phyloP scores from a whole-genome alignment of 2,329 filamentous ascomycete genomes.

The Aspergillus piperis region DNA sequence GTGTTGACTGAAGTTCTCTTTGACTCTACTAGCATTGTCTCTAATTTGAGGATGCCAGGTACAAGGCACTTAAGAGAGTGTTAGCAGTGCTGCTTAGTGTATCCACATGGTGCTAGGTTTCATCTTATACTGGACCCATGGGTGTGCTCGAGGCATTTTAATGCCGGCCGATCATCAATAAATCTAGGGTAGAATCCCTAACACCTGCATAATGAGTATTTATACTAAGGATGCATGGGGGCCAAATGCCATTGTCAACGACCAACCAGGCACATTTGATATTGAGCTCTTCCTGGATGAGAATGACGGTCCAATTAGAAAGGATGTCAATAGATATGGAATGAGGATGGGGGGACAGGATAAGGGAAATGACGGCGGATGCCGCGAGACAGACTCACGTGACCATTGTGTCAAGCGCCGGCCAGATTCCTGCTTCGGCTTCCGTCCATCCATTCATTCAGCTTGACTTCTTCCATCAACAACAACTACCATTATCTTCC shows the following conservation, averaged over 20 bases:
- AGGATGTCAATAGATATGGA: no score
- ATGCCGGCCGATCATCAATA: neutral
- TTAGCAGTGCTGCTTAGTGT: neutral
- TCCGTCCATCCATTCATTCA: constrained; percentile 4
- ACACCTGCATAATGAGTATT: neutral
- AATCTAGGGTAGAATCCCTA: neutral
- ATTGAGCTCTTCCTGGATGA: no score
- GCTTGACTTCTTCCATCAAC: neutral
- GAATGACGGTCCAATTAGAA: no score
- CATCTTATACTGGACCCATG: neutral
- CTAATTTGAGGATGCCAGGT: no score
- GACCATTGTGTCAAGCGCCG: neutral
- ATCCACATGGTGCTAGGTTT: neutral
- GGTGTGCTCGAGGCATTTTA: no score
- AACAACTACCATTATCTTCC: neutral
- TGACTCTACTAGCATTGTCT: no score
- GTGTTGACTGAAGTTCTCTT: no score
- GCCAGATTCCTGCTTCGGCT: neutral
- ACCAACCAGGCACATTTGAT: no score
- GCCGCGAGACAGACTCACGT: neutral
- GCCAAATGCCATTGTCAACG: no score
- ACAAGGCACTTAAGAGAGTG: neutral
- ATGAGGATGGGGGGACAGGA: neutral
- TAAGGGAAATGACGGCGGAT: neutral
- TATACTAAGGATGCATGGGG: no score